Conservation (phyloP, 1,284 basidiomycete genomes). For the Ceraceosorus guamensis region DNA sequence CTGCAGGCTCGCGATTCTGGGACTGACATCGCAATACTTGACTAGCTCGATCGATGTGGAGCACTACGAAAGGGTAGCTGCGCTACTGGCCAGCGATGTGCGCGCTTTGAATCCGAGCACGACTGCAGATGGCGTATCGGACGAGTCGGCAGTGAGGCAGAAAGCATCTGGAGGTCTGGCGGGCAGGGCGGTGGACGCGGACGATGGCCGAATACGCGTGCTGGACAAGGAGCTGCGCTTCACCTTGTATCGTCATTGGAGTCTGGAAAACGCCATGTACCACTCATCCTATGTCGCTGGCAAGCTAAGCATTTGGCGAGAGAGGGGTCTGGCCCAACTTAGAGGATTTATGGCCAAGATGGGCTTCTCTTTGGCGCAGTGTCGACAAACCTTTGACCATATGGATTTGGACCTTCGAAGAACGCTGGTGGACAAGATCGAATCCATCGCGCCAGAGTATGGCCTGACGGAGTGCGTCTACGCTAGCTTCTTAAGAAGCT, state of each 20-base stretch:
- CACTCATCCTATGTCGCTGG: conserved; percentile 93
- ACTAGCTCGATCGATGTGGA: conserved; percentile 78
- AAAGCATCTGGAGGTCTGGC: neutral
- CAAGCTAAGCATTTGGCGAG: conserved; percentile 92
- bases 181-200: conserved; percentile 25
- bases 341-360: conserved; percentile 94
- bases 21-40: conserved; percentile 85
- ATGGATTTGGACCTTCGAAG: conserved; percentile 94
- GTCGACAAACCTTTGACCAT: conserved; percentile 83
- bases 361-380: conserved; percentile 94
- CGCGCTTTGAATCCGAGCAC: conserved; percentile 27
- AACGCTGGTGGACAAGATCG: conserved; percentile 71
- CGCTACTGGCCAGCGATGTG: conserved; percentile 36
- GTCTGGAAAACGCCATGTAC: conserved; percentile 91
- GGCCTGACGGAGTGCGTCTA: conserved; percentile 90
- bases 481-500: conserved; percentile 83
- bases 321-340: conserved; percentile 77
- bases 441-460: conserved; percentile 88
- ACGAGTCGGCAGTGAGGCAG: neutral
- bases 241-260: conserved; percentile 94
- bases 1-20: conserved; percentile 80
- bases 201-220: conserved; percentile 38
- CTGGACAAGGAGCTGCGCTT: conserved; percentile 56
- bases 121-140: neutral
- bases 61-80: conserved; percentile 60